Conservation (phyloP, 2,329 filamentous ascomycete species). For the Alternaria sp. region DNA sequence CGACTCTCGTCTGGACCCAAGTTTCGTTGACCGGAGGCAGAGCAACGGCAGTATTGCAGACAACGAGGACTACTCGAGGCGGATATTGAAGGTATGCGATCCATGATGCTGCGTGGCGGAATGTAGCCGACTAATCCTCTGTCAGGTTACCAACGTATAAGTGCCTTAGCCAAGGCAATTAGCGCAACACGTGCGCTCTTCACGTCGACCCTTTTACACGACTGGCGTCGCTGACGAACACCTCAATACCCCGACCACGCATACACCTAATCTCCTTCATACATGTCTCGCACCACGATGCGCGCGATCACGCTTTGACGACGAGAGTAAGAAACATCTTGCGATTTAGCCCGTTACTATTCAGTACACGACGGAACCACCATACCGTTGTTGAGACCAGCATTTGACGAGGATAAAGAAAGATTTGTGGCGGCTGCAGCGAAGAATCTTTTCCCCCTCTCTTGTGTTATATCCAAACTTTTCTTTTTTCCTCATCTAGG, state of each 20-base stretch:
- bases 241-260: conserved; percentile 18
- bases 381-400: conserved; percentile 12
- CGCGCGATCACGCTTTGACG: conserved; percentile 43
- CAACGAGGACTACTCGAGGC: conserved; percentile 94
- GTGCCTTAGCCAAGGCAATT: conserved; percentile 14
- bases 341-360: conserved; percentile 34
- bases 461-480: conserved; percentile 19
- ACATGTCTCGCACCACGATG: conserved; percentile 32
- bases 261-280: conserved; percentile 29
- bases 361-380: conserved; percentile 21
- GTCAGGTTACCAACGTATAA: conserved; percentile 50
- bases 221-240: conserved; percentile 18
- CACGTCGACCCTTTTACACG: conserved; percentile 12
- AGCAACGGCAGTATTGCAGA: conserved; percentile 97
- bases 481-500: conserved; percentile 8
- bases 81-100: conserved; percentile 82
- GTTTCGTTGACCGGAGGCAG: conserved; percentile 80
- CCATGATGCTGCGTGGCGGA: neutral
- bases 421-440: conserved; percentile 7
- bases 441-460: conserved; percentile 4
- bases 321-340: conserved; percentile 41
- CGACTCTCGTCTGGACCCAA: conserved; percentile 86
- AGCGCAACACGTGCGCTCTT: conserved; percentile 12
- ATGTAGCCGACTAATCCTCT: conserved; percentile 17
- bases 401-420: conserved; percentile 16